phyloP scores from a whole-genome alignment of 2,329 filamentous ascomycete species.

The Ceratocystis cubensis region DNA sequence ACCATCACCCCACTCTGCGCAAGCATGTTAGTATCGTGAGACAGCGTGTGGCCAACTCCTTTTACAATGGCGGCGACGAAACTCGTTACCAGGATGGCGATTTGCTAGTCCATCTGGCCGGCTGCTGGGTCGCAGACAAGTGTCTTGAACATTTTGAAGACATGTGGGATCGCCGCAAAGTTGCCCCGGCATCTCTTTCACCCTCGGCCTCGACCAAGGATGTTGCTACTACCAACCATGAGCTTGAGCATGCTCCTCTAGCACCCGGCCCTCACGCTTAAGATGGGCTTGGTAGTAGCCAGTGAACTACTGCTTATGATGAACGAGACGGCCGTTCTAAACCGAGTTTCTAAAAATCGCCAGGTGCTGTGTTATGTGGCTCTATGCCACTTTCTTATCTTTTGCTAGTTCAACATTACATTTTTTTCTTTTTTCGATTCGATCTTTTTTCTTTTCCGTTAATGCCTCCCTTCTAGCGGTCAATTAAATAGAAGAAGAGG shows the following conservation, averaged over 20 bases:
- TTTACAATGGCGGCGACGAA: constrained; percentile 18
- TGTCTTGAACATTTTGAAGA: constrained; percentile 18
- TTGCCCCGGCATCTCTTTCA: not conserved
- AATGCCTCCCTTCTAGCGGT: too few species aligned
- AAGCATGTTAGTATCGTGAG: constrained; percentile 20
- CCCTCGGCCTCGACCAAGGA: not conserved
- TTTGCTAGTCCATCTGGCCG: constrained; percentile 19
- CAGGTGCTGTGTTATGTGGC: too few species aligned
- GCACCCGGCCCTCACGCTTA: not conserved
- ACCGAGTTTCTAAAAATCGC: too few species aligned
- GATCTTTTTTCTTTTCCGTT: too few species aligned
- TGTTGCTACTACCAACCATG: not conserved
- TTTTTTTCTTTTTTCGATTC: too few species aligned
- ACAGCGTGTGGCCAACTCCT: constrained; percentile 19
- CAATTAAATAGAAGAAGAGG: too few species aligned
- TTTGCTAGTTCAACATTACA: too few species aligned
- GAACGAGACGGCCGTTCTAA: too few species aligned
- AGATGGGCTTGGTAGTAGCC: too few species aligned
- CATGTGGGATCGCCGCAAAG: constrained; percentile 20
- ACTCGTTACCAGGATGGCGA: constrained; percentile 19
- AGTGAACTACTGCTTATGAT: too few species aligned
- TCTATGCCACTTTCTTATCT: too few species aligned
- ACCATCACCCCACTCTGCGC: constrained; percentile 20
- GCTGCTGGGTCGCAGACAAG: constrained; percentile 19
- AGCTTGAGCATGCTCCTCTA: not conserved